phyloP scores from a whole-genome alignment of 2,329 filamentous ascomycete species.

The Phialocephala subalpina region DNA sequence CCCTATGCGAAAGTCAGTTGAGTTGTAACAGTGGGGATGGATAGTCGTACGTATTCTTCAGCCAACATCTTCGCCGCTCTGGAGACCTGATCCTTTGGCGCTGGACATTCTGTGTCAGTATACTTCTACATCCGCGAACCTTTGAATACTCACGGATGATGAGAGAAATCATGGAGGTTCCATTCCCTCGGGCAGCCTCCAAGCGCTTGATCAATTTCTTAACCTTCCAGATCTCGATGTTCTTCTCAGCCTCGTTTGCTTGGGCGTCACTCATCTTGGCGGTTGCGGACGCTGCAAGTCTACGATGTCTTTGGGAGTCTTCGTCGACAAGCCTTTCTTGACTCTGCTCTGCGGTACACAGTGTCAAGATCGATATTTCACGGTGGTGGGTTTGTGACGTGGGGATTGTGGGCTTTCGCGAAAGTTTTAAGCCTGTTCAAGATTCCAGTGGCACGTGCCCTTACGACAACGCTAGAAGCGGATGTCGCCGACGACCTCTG shows the following conservation, averaged over 20 bases:
- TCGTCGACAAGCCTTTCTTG: slow-evolving; percentile 31
- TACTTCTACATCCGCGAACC: not conserved
- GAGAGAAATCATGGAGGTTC: slow-evolving; percentile 99
- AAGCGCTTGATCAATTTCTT: slow-evolving; percentile 99
- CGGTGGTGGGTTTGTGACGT: slow-evolving; percentile 26
- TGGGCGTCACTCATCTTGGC: slow-evolving; percentile 85
- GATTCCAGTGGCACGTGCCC: slow-evolving; percentile 6
- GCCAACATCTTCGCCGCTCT: slow-evolving; percentile 99
- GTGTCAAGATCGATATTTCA: slow-evolving; percentile 31
- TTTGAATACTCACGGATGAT: slow-evolving; percentile 80
- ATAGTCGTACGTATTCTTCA: slow-evolving; percentile 91
- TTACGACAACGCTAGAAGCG: not conserved
- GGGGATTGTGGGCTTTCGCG: slow-evolving; percentile 21
- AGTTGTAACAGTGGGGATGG: slow-evolving; percentile 15
- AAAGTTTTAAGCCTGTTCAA: not conserved
- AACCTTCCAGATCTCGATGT: slow-evolving; percentile 94
- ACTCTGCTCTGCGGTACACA: slow-evolving; percentile 34
- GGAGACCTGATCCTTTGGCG: slow-evolving; percentile 97
- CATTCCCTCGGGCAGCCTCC: slow-evolving; percentile 96
- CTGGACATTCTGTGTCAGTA: slow-evolving; percentile 53
- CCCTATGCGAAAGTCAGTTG: slow-evolving; percentile 62
- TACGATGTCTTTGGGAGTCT: slow-evolving; percentile 28
- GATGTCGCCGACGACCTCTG: not conserved
- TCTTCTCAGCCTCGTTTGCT: slow-evolving; percentile 97
- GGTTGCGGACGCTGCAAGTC: slow-evolving; percentile 35